Evolutionary conservation across 306 rosid genomes (phyloP).

Genomic region (Vachellia pachyceras): DNA sequence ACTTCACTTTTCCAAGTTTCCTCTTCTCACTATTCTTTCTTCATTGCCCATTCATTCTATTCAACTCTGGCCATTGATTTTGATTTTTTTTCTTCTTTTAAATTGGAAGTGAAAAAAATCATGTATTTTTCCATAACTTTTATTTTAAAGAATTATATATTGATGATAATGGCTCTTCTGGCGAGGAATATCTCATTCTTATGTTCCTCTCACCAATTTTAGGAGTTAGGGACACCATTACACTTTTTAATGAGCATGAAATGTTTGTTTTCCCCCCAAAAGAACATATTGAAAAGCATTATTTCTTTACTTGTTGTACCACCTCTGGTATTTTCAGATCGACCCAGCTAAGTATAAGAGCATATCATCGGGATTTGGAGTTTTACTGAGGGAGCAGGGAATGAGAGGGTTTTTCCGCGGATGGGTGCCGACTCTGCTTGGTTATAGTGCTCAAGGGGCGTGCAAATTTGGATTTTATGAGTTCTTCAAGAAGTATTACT

Average conservation of each 20-base stretch:
- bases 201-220: background rate
- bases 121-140: background rate
- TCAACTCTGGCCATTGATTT: background rate
- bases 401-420: constrained; percentile 71
- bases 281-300: too few relatives aligned
- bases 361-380: constrained; percentile 71
- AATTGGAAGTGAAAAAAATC: background rate
- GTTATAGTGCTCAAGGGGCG: constrained; percentile 90
- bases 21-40: background rate
- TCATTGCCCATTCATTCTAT: background rate
- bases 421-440: constrained; percentile 84
- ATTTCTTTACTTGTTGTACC: background rate
- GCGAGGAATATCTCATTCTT: background rate
- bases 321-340: constrained; percentile 50
- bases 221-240: too few relatives aligned
- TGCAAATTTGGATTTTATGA: constrained; percentile 81
- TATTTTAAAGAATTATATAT: too few relatives aligned
- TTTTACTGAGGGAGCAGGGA: constrained; percentile 77
- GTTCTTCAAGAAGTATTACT: constrained; percentile 85
- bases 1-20: background rate
- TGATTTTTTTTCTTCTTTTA: background rate
- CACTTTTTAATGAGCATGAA: too few relatives aligned
- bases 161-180: background rate
- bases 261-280: too few relatives aligned
- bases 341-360: constrained; percentile 76